Base-by-base conservation (phyloP, 352 stramenopile species). In the Pythium grandisporangium region DNA sequence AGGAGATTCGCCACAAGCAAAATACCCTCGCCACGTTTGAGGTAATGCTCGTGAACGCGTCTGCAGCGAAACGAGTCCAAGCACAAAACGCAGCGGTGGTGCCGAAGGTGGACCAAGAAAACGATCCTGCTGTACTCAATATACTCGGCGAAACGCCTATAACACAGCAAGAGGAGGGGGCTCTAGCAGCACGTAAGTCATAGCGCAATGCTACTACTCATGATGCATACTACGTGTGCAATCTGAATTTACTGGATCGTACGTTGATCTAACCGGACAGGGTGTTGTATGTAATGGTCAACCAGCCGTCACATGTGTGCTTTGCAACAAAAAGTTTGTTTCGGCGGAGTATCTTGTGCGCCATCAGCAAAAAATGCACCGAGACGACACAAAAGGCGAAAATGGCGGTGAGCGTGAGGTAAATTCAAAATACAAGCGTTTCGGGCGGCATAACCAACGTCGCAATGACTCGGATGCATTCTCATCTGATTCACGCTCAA, bases 1-100 rank as follows among this genome's bases (percentile, higher is more conserved):
- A 79, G 25, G 78, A 87, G 4, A 86, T 89, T 20, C 63, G 67
- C 3, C 74, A 88, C 17, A 92, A 89, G 42, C 75, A 92, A 35
- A 75, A 70, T 29, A 89, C 78, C 6, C 77, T 89, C 33, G 72
- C 78, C 5, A 92, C 78, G 11, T 74, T 89, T 19, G 78, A 92
- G 44, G 32, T 87, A 12, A 84, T 92, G 70, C 48, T 92, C 5
- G 60, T 88, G 19, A 87, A 83, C 36, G 62, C 63, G 2, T 70
- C 66, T 0, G 47, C 51, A n/a, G 44, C 55, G 3, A 72, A 65
- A 45, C 34, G 51, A 8, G 40, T 37, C 14, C 27, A 32, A 32
- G 27, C 8, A 14, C 27, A 32, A 14, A 8, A 14, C 8, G 27
- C 27, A 8, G 14, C 10, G 14, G 14, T 8, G 8, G 27, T 14